Base-by-base conservation (phyloP, 306 rosid genomes). In the Carpinus viminea region DNA sequence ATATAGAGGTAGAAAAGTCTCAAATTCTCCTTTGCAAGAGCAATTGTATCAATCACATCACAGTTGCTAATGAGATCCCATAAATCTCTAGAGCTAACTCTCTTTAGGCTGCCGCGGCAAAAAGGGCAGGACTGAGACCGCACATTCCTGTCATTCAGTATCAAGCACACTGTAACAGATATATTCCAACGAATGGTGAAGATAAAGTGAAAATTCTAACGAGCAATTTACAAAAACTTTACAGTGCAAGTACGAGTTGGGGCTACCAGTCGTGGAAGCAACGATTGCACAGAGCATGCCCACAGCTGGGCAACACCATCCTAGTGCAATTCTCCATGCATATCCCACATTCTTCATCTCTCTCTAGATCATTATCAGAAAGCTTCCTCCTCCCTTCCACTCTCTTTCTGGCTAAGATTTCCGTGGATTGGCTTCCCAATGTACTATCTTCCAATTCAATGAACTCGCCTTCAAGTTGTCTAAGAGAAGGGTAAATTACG, bases 51-150 rank as follows among this genome's bases (percentile, higher is more conserved):
- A 78, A 90, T 71, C 47, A 89, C 86, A 26, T 90, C 96, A 2
- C 17, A 61, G 73, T 65, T 73, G 79, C 87, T 82, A 34, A 93
- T 85, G 18, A 87, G 88, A 52, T 86, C 82, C 96, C 97, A 92
- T 72, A 92, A 80, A 76, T 92, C 97, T 79, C 59, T 73, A 8
- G 89, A 70, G 81, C 78, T 80, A 20, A 89, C 82, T 78, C 82
- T 80, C 74, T 81, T 87, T 21, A 92, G 81, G 85, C 85, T 86
- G 57, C 87, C 83, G 1, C 97, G 89, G 75, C 93, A 92, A 73
- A 92, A 92, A 17, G 97, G 96, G 77, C 97, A 92, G 53, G 97
- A 92, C 57, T 89, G 87, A 20, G 97, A 89, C 72, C 97, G 83
- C 5, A 76, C 57, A 53, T 86, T 85, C 96, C 96, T 92, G 89